These are phyloP conservation scores for Panaeolus papilionaceus DNA, from an alignment of 768 basidiomycete genomes.

Conservation along the genomic window DNA sequence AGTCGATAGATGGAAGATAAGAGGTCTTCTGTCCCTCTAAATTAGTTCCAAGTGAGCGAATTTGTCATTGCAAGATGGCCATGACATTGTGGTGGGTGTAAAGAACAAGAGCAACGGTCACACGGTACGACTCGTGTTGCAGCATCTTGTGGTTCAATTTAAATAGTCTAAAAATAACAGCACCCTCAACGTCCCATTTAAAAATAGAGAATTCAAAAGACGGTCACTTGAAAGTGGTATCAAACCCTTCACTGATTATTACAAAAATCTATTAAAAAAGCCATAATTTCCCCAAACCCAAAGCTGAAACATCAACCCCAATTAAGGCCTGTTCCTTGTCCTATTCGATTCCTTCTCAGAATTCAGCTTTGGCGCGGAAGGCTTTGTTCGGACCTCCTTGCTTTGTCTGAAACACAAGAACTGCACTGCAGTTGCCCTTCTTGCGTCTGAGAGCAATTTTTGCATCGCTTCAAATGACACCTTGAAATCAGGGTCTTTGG, in stretches of 20 bases:
- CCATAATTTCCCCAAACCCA: not conserved
- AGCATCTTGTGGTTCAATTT: not conserved
- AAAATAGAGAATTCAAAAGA: not conserved
- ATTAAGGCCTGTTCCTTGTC: not conserved
- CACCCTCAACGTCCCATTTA: not conserved
- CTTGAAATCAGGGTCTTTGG: slow-evolving; percentile 84
- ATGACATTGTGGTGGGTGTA: slow-evolving; percentile 4
- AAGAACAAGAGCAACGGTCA: slow-evolving; percentile 3
- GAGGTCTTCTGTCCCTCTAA: not conserved
- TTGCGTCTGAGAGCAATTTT: slow-evolving; percentile 82
- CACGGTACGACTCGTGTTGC: not conserved
- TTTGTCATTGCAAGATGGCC: not conserved
- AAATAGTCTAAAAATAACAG: not conserved
- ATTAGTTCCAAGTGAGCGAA: not conserved
- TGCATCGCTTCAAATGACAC: slow-evolving; percentile 86
- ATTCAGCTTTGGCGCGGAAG: not conserved
- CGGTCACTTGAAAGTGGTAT: not conserved
- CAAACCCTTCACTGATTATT: not conserved
- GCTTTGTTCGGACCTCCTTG: slow-evolving; percentile 7
- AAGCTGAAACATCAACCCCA: not conserved
- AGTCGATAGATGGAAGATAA: not conserved
- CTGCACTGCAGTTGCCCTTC: slow-evolving; percentile 89
- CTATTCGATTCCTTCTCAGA: slow-evolving; percentile 2
- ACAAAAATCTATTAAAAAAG: not conserved
- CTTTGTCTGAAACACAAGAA: slow-evolving; percentile 90